These are phyloP conservation scores for Kondoa malvinella DNA, from an alignment of 768 basidiomycete species.

Conservation along the genomic window DNA sequence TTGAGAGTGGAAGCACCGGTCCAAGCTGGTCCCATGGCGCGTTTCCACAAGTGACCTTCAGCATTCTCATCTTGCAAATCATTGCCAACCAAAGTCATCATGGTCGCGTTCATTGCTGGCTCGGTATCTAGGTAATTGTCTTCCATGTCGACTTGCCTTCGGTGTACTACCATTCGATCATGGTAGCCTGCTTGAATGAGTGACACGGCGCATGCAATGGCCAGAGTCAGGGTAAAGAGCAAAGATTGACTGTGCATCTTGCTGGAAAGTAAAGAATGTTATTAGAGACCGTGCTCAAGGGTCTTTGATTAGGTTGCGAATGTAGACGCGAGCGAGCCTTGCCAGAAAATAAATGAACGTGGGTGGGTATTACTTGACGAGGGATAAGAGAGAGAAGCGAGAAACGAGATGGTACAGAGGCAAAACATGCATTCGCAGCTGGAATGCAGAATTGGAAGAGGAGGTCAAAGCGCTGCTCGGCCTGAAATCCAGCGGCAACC, in stretches of 20 bases:
- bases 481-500: too few relatives aligned
- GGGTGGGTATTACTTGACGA: too few relatives aligned
- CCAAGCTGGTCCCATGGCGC: constrained; percentile 7
- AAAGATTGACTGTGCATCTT: not conserved
- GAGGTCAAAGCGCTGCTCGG: too few relatives aligned
- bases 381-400: too few relatives aligned
- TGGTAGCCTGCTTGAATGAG: not conserved
- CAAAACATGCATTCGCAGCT: too few relatives aligned
- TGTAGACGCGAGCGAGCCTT: too few relatives aligned
- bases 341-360: too few relatives aligned
- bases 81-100: not conserved
- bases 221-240: not conserved
- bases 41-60: constrained; percentile 1
- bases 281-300: too few relatives aligned
- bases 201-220: not conserved
- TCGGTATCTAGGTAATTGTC: not conserved
- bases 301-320: too few relatives aligned
- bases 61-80: not conserved
- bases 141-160: not conserved
- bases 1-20: not conserved
- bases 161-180: not conserved
- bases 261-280: not conserved
- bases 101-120: not conserved
- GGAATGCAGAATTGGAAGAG: too few relatives aligned
- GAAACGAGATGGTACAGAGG: too few relatives aligned